Conservation (phyloP, 768 basidiomycete genomes). For the Mycena filopes region DNA sequence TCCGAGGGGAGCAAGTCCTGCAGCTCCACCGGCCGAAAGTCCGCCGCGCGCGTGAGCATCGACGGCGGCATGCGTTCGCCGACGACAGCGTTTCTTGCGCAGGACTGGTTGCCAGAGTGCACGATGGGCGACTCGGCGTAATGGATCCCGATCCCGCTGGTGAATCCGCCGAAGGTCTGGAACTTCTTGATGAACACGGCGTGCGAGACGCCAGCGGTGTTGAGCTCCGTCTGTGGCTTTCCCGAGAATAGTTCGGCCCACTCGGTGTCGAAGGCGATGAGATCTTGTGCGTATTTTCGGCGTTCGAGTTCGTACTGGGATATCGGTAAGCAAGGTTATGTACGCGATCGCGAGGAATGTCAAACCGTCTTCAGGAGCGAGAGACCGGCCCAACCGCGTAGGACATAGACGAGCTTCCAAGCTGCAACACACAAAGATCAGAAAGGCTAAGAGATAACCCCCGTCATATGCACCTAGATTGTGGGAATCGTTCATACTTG, state of each 20-base stretch:
- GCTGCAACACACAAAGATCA: slow-evolving; percentile 40
- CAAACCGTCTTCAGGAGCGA: slow-evolving; percentile 63
- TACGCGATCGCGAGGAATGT: background rate
- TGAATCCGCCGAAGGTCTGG: slow-evolving; percentile 64
- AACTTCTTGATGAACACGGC: slow-evolving; percentile 64
- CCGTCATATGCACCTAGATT: slow-evolving; percentile 60
- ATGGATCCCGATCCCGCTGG: slow-evolving; percentile 64
- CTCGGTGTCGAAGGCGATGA: slow-evolving; percentile 77
- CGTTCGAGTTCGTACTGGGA: slow-evolving; percentile 77
- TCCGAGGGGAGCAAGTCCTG: slow-evolving; percentile 65
- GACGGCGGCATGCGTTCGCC: slow-evolving; percentile 67
- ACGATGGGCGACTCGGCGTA: slow-evolving; percentile 62
- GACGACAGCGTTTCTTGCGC: slow-evolving; percentile 53
- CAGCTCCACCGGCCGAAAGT: slow-evolving; percentile 60
- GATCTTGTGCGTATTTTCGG: slow-evolving; percentile 73
- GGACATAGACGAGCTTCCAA: slow-evolving; percentile 71
- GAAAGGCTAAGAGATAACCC: background rate
- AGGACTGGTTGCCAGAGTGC: slow-evolving; percentile 45
- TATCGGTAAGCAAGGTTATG: background rate
- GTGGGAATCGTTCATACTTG: slow-evolving; percentile 80
- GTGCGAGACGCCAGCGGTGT: slow-evolving; percentile 62
- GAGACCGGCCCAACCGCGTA: slow-evolving; percentile 63
- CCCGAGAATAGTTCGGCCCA: slow-evolving; percentile 76
- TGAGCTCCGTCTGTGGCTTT: slow-evolving; percentile 63
- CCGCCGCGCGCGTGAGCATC: slow-evolving; percentile 59